Percentiles rank a stretch among this genome's conserved stretches.
Evolutionary conservation across 2,329 filamentous ascomycete species (phyloP).

Genomic region (Apiospora koreana): DNA sequence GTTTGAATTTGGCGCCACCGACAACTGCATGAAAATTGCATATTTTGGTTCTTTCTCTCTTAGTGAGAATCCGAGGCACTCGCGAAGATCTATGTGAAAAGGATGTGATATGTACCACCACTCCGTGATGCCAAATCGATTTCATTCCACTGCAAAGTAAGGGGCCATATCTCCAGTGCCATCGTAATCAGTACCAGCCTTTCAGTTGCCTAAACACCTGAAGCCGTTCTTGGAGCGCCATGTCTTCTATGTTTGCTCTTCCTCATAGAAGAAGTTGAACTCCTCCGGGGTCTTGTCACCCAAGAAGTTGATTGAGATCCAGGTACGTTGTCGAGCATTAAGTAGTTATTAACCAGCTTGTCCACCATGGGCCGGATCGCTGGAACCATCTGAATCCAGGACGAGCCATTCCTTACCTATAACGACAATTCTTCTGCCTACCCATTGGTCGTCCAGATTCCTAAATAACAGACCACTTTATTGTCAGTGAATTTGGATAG

Average conservation of each 20-base stretch:
- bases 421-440: neutral
- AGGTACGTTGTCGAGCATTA: neutral
- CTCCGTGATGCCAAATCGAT: neutral
- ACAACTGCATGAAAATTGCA: no score
- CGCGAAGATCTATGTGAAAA: no score
- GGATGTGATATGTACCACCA: no score
- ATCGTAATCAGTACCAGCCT: neutral
- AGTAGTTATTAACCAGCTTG: neutral
- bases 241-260: neutral
- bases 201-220: neutral
- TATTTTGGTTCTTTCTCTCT: no score
- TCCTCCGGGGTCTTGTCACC: neutral
- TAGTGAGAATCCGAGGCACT: no score
- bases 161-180: neutral
- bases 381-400: neutral
- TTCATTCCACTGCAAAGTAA: neutral
- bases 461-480: neutral
- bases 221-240: neutral
- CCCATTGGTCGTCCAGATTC: neutral
- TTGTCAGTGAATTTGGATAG: no score
- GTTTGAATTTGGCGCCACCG: no score
- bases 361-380: neutral
- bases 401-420: neutral
- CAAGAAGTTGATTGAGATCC: conserved; percentile 7
- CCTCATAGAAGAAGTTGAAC: neutral